Base-by-base conservation (phyloP, 2,329 filamentous ascomycete genomes). In the Xylaria hypoxylon region DNA sequence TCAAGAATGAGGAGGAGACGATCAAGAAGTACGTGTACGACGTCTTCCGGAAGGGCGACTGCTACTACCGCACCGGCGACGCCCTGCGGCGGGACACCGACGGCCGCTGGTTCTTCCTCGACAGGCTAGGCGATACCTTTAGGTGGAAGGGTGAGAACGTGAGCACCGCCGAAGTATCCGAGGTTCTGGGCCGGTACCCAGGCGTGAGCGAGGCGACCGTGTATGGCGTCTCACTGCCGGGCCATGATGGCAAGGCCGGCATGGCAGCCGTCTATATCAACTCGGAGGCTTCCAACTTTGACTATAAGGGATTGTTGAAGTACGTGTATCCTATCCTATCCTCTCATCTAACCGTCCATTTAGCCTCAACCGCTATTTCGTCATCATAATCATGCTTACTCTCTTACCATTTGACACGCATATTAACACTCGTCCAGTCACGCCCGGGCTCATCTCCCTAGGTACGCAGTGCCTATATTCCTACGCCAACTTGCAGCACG, bases 401-500 rank as follows among this genome's bases (percentile, higher is more conserved):
- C 44, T 33, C 35, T 28, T 35, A 24, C 10, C 19, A 19, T 22
- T 40, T 42, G 28, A 26, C 10, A 8, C n/a, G 8, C 35, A 24
- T 24, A 38, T 8, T 44, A 8, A 65, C 40, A 4, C 15, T 19
- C 5, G 17, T 64, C 15, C 53, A 83, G 81, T 67, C 85, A 90
- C 73, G 83, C 84, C 2, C 84, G 86, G 6, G 81, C 83, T 15
- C 83, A 87, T 57, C 80, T 94, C 24, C 92, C 92, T 0, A 85
- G 84, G 68, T 94, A 94, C 73, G 92, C 92, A 0, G 90, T 94
- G 1, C 92, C 92, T 0, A 79, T 93, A 1, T 94, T 94, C 79
- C 73, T 94, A 47, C 83, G 91, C 0, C 78, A 92, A 19, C 84
- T 91, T 24, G 79, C 84, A 47, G 81, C 81, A 40, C 83, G 85